Conservation (phyloP, 2,329 filamentous ascomycete species). For the Pseudogymnoascus sp. region DNA sequence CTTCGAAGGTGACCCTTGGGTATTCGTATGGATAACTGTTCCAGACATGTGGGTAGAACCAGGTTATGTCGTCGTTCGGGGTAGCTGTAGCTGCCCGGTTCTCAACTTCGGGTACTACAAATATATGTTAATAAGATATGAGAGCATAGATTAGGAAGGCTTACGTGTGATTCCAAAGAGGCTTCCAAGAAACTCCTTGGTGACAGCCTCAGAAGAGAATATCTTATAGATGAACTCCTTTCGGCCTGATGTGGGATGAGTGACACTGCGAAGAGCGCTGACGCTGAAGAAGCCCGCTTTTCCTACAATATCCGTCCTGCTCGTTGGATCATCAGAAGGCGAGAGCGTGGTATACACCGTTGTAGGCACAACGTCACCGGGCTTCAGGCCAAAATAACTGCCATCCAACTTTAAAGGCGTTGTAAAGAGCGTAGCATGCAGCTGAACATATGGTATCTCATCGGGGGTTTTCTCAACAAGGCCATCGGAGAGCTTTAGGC, state of each 20-base stretch:
- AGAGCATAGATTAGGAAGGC: background rate
- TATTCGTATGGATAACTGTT: slow-evolving; percentile 75
- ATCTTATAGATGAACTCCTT: slow-evolving; percentile 57
- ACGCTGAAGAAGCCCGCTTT: slow-evolving; percentile 78
- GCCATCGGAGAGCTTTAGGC: slow-evolving; percentile 52
- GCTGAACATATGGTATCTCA: slow-evolving; percentile 70
- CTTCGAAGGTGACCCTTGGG: slow-evolving; percentile 83
- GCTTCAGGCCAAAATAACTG: slow-evolving; percentile 59
- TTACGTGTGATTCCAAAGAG: slow-evolving; percentile 36
- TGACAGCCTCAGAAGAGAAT: slow-evolving; percentile 49
- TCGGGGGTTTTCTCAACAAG: slow-evolving; percentile 66
- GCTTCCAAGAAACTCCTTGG: slow-evolving; percentile 42
- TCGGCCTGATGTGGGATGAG: slow-evolving; percentile 48
- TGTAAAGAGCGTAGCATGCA: slow-evolving; percentile 86
- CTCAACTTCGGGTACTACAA: slow-evolving; percentile 19
- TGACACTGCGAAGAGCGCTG: slow-evolving; percentile 57
- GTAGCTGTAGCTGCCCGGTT: slow-evolving; percentile 10
- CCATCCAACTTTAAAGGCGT: slow-evolving; percentile 66
- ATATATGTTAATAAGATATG: slow-evolving; percentile 12
- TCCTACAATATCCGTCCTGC: slow-evolving; percentile 53
- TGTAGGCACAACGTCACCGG: slow-evolving; percentile 53
- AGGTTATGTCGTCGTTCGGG: slow-evolving; percentile 47
- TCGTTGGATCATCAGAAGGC: slow-evolving; percentile 18
- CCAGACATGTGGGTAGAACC: slow-evolving; percentile 72
- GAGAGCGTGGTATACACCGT: slow-evolving; percentile 75